Evolutionary conservation across 352 stramenopile species (phyloP), one percentile per base, ranked within the genome.

Genomic region (Pythium diclinum): DNA sequence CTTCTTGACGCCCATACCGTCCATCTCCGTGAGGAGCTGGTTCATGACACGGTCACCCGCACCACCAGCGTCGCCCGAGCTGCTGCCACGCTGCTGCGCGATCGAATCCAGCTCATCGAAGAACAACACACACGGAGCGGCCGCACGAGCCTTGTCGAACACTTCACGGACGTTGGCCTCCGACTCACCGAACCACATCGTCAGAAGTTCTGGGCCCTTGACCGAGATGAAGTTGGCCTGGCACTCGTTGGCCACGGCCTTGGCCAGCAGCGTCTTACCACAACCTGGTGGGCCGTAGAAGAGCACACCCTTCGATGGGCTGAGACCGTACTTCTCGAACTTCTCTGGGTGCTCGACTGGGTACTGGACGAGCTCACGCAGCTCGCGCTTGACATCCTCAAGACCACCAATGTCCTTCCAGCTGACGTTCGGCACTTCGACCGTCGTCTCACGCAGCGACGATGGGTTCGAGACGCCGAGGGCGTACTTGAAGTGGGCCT

Each of bases 31-130:
- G 48, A 99, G 81, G 53, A 99, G 79, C 83, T 99, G 97, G 83
- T 99, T 99, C 95, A 99, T 99, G 52, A 99, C 97, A 83, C 98
- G 96, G 79, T 99, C 98, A 49, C 94, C 97, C 33, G 97, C 97
- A 69, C 97, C 97, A 62, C 97, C 96, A 52, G 96, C 97, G 75
- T 99, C 97, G 44, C 97, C 97, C 7, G 80, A 76, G 59, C 78
- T 97, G 71, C 90, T 96, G 54, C 97, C 98, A 79, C 98, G 91
- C 68, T 98, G 92, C 70, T 98, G 92, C 6, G 97, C 98, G 67
- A 99, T 99, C 33, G 96, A 99, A 85, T 99, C 98, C 47, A 99
- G 79, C 78, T 99, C 98, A 85, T 99, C 98, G 74, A 99, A 99
- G 84, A 99, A 99, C 13, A 99, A 79, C 32, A 99, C 96, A 79